Evolutionary conservation across 1,284 basidiomycete genomes (phyloP).

Genomic region (Prillingera fragicola): DNA sequence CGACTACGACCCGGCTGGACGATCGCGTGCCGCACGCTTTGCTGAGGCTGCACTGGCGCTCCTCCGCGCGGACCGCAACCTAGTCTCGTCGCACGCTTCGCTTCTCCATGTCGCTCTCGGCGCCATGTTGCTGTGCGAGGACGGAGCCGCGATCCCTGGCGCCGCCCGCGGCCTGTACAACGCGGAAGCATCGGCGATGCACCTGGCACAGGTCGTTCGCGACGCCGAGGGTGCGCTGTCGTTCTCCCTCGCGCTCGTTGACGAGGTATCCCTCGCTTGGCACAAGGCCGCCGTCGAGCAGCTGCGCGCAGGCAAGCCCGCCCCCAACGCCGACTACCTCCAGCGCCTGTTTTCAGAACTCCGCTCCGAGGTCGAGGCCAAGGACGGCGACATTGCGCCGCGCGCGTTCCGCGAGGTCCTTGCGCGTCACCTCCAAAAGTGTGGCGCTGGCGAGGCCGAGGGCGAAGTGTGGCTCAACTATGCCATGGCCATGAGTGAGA

Average conservation of each 20-base stretch:
- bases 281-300: constrained; percentile 51
- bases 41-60: constrained; percentile 59
- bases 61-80: constrained; percentile 58
- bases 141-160: constrained; percentile 53
- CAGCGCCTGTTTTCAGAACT: constrained; percentile 26
- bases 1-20: constrained; percentile 48
- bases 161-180: constrained; percentile 54
- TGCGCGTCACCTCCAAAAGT: constrained; percentile 55
- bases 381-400: constrained; percentile 49
- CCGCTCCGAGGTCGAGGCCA: constrained; percentile 4
- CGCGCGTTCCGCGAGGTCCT: constrained; percentile 60
- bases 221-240: constrained; percentile 60
- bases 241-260: constrained; percentile 58
- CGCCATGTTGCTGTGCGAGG: constrained; percentile 45
- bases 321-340: constrained; percentile 26
- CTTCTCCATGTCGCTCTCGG: constrained; percentile 31
- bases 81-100: constrained; percentile 50
- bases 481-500: constrained; percentile 59
- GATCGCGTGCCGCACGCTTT: constrained; percentile 58
- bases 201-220: constrained; percentile 52
- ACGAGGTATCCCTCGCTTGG: constrained; percentile 52
- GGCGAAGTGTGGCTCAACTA: constrained; percentile 70
- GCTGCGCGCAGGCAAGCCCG: constrained; percentile 17
- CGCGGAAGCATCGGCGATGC: constrained; percentile 42
- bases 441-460: constrained; percentile 59